Evolutionary conservation across 2,329 filamentous ascomycete species (phyloP), one percentile per base, ranked within the genome.

Genomic region (Fusarium praegraminearum): DNA sequence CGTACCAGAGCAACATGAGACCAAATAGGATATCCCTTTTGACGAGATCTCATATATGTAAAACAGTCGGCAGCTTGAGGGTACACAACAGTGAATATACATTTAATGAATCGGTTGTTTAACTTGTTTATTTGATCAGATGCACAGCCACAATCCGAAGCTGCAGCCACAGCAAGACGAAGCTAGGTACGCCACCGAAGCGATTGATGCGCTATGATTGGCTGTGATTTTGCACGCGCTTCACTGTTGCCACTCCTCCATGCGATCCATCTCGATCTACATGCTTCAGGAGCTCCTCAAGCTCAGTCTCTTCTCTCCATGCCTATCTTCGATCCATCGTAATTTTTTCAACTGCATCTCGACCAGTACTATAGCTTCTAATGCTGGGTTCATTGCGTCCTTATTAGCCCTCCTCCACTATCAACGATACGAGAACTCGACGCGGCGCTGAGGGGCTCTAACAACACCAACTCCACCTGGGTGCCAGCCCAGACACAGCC

Each of bases 231-330:
- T 69, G 67, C 65, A 67, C 69, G 69, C 65, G 68, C 45, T 66
- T 69, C 65, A 32, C 45, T 54, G 60, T 63, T 63, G 67, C 66
- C 67, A 72, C 67, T 65, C 69, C 65, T 73, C 67, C 61, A 75
- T 73, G 61, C 70, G 65, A 74, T 72, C 56, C 68, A 75, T 75
- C 73, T 70, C 67, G 71, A 75, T 75, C 38, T 62, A 52, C 57
- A 57, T 71, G 43, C 67, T 67, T 60, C 60, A 65, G 64, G 72
- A 75, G 73, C 73, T 75, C 49, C 41, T 51, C 58, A 60, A 73
- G 73, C 71, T 73, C 62, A 69, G 40, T 60, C 46, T 45, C 58
- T 55, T 65, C 61, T 64, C 56, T 40, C 54, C 72, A 75, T 74
- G 70, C 70, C 66, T 70, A 65, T 67, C 52, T 72, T 73, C 45